Evolutionary conservation across 768 basidiomycete species (phyloP).

Genomic region (Phaffia australis): DNA sequence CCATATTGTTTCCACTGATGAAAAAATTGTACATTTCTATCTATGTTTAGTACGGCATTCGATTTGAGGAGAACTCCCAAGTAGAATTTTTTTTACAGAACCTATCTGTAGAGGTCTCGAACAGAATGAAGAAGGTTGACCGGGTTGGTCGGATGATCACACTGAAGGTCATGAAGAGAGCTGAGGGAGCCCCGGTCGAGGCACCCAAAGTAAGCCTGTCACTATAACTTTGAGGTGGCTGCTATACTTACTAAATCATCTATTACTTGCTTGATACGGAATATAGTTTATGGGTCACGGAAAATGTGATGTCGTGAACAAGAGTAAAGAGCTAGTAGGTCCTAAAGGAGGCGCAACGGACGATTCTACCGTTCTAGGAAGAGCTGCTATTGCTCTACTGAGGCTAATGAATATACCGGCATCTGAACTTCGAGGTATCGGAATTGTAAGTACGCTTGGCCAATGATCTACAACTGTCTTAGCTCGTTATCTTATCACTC

Average conservation of each 20-base stretch:
- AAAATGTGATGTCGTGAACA: slow-evolving; percentile 53
- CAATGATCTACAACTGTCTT: not conserved
- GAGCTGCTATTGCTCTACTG: slow-evolving; percentile 54
- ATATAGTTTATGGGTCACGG: slow-evolving; percentile 20
- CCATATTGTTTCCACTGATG: slow-evolving; percentile 1
- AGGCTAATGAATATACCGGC: not conserved
- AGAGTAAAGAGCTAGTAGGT: slow-evolving; percentile 54
- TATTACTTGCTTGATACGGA: slow-evolving; percentile 8
- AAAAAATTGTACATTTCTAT: not conserved
- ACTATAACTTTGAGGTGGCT: too few species aligned
- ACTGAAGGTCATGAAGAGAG: slow-evolving; percentile 78
- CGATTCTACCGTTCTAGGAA: slow-evolving; percentile 59
- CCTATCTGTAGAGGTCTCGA: slow-evolving; percentile 66
- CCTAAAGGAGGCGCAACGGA: slow-evolving; percentile 60
- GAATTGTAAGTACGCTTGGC: slow-evolving; percentile 1
- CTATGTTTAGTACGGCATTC: slow-evolving; percentile 72
- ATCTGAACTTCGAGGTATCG: slow-evolving; percentile 16
- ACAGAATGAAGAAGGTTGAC: slow-evolving; percentile 55
- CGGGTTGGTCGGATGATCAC: slow-evolving; percentile 67
- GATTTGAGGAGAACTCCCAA: slow-evolving; percentile 72
- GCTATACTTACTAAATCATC: not conserved
- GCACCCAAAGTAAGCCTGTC: slow-evolving; percentile 61
- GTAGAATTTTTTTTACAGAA: slow-evolving; percentile 66
- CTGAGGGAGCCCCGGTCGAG: slow-evolving; percentile 75
- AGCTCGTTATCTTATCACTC: not conserved